Evolutionary conservation across 116 monocot species (phyloP).

Genomic region (Iris pallida): DNA sequence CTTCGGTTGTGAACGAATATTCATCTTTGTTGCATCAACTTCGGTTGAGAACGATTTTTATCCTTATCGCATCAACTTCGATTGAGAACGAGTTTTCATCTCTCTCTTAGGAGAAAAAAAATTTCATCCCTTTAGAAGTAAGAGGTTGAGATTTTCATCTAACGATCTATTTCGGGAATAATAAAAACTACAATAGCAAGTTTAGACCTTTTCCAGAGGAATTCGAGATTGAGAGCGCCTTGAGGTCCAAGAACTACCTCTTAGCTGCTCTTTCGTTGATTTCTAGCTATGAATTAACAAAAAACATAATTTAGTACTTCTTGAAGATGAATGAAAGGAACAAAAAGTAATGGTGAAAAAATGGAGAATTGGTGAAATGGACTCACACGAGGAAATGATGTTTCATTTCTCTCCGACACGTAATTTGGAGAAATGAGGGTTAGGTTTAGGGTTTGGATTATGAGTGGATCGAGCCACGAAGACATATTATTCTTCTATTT

Average conservation of each 20-base stretch:
- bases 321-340: background rate
- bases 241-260: conserved; percentile 29
- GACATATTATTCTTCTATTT: too few species aligned
- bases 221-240: conserved; percentile 30
- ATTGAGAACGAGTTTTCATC: too few species aligned
- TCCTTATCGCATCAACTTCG: too few species aligned
- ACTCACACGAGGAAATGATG: conserved; percentile 24
- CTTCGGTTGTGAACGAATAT: too few species aligned
- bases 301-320: background rate
- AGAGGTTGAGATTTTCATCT: too few species aligned
- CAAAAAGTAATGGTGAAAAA: background rate
- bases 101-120: too few species aligned
- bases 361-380: background rate
- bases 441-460: too few species aligned
- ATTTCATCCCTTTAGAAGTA: too few species aligned
- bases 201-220: conserved; percentile 1
- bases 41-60: too few species aligned
- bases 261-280: conserved; percentile 46
- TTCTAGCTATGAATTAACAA: conserved; percentile 32
- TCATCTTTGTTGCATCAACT: too few species aligned
- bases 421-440: background rate
- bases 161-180: too few species aligned
- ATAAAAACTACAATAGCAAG: background rate
- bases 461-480: too few species aligned
- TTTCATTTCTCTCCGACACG: conserved; percentile 12